These are phyloP conservation scores for Trametes versicolor DNA, from an alignment of 1,284 basidiomycete genomes.

Conservation along the genomic window DNA sequence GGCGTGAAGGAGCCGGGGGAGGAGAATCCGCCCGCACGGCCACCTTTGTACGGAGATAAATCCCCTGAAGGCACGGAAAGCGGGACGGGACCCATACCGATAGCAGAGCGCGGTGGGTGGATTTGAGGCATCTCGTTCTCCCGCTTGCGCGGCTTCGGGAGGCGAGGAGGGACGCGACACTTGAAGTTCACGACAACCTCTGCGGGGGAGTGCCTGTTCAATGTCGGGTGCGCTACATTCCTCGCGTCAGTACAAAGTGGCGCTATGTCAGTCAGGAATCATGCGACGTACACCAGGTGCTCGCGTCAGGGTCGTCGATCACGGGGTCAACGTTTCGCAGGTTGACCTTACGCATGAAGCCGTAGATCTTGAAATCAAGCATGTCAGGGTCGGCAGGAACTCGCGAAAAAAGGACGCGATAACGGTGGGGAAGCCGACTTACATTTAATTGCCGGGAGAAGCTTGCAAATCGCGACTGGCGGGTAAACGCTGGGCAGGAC, in stretches of 20 bases:
- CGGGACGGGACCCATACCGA: constrained; percentile 69
- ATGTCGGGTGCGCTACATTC: constrained; percentile 80
- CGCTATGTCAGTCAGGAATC: constrained; percentile 15
- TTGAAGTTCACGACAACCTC: constrained; percentile 92
- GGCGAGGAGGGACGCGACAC: constrained; percentile 90
- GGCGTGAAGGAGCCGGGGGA: constrained; percentile 81
- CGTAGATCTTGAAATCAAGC: constrained; percentile 73
- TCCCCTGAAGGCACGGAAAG: constrained; percentile 64
- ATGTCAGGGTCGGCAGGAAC: constrained; percentile 46
- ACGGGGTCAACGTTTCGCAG: constrained; percentile 91
- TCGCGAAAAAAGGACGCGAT: constrained; percentile 26
- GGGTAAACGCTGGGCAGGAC: constrained; percentile 90
- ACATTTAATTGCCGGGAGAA: constrained; percentile 95
- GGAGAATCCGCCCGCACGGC: constrained; percentile 80
- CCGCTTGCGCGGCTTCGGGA: constrained; percentile 83
- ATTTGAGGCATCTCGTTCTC: constrained; percentile 68
- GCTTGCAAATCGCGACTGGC: constrained; percentile 92
- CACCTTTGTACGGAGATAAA: constrained; percentile 55
- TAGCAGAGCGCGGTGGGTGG: constrained; percentile 77
- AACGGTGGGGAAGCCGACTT: constrained; percentile 50
- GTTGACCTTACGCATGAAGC: constrained; percentile 95
- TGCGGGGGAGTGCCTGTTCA: constrained; percentile 86
- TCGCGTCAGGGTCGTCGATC: constrained; percentile 92
- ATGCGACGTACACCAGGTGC: constrained; percentile 86
- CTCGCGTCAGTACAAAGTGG: constrained; percentile 31